A percentile compares a stretch with the other conserved stretches of the same genome.
Evolutionary conservation across 306 rosid genomes (phyloP).

Genomic region (Phaseolus lunatus): DNA sequence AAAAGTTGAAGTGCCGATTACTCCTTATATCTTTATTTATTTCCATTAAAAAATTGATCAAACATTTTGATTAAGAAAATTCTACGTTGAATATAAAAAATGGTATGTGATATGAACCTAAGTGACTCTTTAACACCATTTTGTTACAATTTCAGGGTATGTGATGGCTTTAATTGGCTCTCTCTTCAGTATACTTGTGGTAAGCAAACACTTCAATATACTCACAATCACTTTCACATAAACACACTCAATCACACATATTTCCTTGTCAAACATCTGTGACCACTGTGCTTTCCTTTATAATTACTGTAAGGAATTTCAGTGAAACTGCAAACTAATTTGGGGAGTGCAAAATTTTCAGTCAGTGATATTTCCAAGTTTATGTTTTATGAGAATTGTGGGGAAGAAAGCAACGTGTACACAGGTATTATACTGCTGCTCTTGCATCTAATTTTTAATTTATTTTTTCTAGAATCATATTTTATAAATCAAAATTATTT

Average conservation of each 20-base stretch:
- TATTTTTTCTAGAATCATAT: no score
- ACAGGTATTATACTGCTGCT: conserved; percentile 53
- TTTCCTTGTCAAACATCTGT: no score
- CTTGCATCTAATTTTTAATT: not conserved
- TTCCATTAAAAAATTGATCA: no score
- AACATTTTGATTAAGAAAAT: no score
- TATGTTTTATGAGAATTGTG: conserved; percentile 75
- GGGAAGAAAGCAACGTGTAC: conserved; percentile 63
- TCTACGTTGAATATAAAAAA: not conserved
- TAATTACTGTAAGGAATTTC: conserved; percentile 26
- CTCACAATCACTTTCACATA: not conserved
- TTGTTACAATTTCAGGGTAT: conserved; percentile 62
- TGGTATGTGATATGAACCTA: not conserved
- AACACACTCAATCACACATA: no score
- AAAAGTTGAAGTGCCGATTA: no score
- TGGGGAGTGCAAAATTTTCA: conserved; percentile 47
- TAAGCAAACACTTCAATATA: conserved; percentile 46
- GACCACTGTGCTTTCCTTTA: not conserved
- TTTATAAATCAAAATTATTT: no score
- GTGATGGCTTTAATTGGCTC: conserved; percentile 82
- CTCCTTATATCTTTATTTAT: no score
- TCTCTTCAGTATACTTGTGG: conserved; percentile 72
- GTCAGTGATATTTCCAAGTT: conserved; percentile 74
- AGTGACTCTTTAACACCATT: conserved; percentile 22
- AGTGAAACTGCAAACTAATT: conserved; percentile 29